A percentile compares a stretch with the other conserved stretches of the same genome.
Conservation (phyloP, 768 basidiomycete species). For the Tephrocybe rancida region DNA sequence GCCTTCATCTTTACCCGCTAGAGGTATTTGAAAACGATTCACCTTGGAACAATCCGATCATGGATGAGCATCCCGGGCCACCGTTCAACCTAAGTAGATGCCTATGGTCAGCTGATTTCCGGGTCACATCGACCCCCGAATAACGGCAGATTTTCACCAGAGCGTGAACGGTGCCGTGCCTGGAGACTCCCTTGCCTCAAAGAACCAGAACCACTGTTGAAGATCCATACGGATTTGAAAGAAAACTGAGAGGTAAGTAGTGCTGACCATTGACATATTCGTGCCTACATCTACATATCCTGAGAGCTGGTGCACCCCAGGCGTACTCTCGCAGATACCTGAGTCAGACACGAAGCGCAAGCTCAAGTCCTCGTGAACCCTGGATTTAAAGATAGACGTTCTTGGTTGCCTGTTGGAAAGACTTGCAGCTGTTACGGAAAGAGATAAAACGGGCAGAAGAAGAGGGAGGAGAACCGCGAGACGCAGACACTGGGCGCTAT, state of each 20-base stretch:
- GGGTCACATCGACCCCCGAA: background rate
- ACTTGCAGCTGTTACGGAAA: background rate
- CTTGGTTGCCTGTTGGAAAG: constrained; percentile 37
- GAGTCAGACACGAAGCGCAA: constrained; percentile 59
- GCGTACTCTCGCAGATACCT: constrained; percentile 67
- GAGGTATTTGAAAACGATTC: background rate
- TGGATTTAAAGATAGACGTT: constrained; percentile 21
- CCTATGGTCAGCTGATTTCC: too few species aligned
- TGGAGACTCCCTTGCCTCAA: constrained; percentile 60
- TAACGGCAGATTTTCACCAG: constrained; percentile 40
- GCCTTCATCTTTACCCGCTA: too few species aligned
- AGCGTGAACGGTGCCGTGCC: constrained; percentile 68
- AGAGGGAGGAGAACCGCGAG: background rate
- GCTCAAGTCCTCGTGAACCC: constrained; percentile 23
- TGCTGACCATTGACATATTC: constrained; percentile 59
- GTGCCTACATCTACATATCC: constrained; percentile 62
- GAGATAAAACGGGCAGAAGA: background rate
- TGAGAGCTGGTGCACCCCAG: constrained; percentile 58
- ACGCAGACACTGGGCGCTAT: background rate
- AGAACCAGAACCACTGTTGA: constrained; percentile 74
- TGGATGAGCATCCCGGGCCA: constrained; percentile 63
- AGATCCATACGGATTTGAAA: background rate
- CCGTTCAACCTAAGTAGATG: constrained; percentile 51
- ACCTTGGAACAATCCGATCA: constrained; percentile 72
- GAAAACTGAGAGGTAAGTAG: background rate